phyloP scores from a whole-genome alignment of 1,284 basidiomycete species.

The Megacollybia platyphylla region DNA sequence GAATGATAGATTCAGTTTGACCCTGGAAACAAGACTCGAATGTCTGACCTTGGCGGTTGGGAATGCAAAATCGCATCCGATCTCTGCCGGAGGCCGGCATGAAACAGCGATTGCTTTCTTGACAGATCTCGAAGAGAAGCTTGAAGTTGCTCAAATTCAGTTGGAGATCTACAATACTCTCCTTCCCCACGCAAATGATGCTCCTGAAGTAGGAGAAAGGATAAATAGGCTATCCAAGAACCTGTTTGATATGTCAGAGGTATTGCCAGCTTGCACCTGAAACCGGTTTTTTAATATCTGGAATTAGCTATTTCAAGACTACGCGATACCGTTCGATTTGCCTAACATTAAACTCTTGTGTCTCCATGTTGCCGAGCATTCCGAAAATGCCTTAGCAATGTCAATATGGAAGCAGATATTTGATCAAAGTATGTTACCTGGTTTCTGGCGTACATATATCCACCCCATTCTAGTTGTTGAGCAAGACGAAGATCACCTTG shows the following conservation, averaged over 20 bases:
- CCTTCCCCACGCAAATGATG: conserved; percentile 45
- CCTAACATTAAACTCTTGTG: conserved; percentile 82
- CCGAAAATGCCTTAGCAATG: conserved; percentile 70
- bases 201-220: conserved; percentile 38
- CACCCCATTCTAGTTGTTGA: conserved; percentile 26
- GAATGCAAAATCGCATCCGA: conserved; percentile 89
- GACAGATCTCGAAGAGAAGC: conserved; percentile 87
- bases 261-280: conserved; percentile 13
- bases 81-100: conserved; percentile 60
- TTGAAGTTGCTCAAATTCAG: conserved; percentile 96
- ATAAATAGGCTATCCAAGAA: conserved; percentile 42
- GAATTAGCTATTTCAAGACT: conserved; percentile 73
- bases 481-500: conserved; percentile 31
- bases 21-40: conserved; percentile 67
- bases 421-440: conserved; percentile 42
- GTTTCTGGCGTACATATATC: not conserved
- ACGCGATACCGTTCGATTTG: conserved; percentile 81
- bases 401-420: conserved; percentile 88
- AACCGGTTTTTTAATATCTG: conserved; percentile 4
- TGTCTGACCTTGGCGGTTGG: conserved; percentile 89
- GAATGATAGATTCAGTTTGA: conserved; percentile 45
- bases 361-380: conserved; percentile 87
- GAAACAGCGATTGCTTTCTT: conserved; percentile 87
- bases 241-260: conserved; percentile 62
- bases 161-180: conserved; percentile 72